A percentile compares a stretch with the other conserved stretches of the same genome.
Evolutionary conservation across 345 rosid species (phyloP).

Genomic region (Streptanthus diversifolius): DNA sequence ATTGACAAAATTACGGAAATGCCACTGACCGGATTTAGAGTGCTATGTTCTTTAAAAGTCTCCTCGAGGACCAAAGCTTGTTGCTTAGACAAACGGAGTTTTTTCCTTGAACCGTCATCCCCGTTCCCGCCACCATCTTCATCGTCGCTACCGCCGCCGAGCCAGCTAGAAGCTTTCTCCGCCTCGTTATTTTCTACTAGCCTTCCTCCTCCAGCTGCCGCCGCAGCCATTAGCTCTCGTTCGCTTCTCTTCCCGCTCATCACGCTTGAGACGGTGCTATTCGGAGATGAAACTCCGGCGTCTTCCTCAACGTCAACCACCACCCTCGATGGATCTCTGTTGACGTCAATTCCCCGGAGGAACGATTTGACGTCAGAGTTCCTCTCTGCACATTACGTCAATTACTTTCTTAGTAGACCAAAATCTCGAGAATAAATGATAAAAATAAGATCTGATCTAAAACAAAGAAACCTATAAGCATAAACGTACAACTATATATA

Average conservation of each 20-base stretch:
- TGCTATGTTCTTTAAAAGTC: constrained; percentile 82
- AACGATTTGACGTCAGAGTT: constrained; percentile 46
- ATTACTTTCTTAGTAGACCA: neutral
- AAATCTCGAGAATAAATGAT: neutral
- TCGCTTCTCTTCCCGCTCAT: constrained; percentile 72
- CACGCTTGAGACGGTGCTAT: constrained; percentile 75
- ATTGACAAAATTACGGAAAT: neutral
- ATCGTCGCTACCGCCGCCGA: constrained; percentile 58
- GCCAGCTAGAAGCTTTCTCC: constrained; percentile 66
- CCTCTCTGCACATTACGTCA: constrained; percentile 39
- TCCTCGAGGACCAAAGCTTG: constrained; percentile 84
- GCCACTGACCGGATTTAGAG: constrained; percentile 88
- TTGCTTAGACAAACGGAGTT: constrained; percentile 74
- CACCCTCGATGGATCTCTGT: constrained; percentile 44
- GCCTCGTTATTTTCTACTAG: constrained; percentile 49
- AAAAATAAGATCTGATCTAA: neutral
- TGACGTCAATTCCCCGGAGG: constrained; percentile 59
- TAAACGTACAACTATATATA: no score
- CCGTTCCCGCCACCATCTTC: constrained; percentile 75
- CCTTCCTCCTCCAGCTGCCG: constrained; percentile 9
- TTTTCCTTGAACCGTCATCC: constrained; percentile 75
- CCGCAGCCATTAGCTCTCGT: constrained; percentile 44
- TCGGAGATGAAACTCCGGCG: constrained; percentile 66
- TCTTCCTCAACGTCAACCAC: constrained; percentile 62
- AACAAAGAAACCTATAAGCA: neutral